Conservation (phyloP, 2,329 filamentous ascomycete genomes). For the Aspergillus sp. region DNA sequence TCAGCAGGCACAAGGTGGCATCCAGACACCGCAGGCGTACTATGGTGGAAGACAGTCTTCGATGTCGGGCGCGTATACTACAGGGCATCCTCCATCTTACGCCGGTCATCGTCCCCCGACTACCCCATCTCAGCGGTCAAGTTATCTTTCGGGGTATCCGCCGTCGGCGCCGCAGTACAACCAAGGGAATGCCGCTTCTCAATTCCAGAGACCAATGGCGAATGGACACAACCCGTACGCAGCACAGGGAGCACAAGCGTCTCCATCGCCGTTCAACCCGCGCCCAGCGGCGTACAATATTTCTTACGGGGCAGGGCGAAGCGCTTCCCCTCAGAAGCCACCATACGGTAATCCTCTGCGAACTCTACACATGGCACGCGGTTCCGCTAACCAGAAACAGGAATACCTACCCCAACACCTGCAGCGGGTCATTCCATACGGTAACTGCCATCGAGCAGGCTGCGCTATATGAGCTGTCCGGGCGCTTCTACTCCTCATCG, state of each 20-base stretch:
- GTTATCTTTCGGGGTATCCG: slow-evolving; percentile 27
- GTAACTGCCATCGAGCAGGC: too few relatives aligned
- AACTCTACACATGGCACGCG: slow-evolving; percentile 26
- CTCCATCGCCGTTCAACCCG: slow-evolving; percentile 26
- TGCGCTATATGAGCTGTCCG: too few relatives aligned
- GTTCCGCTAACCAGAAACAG: slow-evolving; percentile 19
- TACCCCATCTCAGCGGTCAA: slow-evolving; percentile 29
- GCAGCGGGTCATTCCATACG: slow-evolving; percentile 16
- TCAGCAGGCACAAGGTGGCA: slow-evolving; percentile 17
- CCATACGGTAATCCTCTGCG: slow-evolving; percentile 25
- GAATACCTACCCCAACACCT: slow-evolving; percentile 23
- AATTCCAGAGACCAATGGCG: slow-evolving; percentile 31
- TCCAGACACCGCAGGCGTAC: slow-evolving; percentile 22
- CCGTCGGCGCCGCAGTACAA: slow-evolving; percentile 25
- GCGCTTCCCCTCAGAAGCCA: slow-evolving; percentile 26
- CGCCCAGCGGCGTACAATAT: slow-evolving; percentile 23
- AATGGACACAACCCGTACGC: slow-evolving; percentile 28
- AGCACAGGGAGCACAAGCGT: slow-evolving; percentile 23
- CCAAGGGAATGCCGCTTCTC: slow-evolving; percentile 26
- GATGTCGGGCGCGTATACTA: slow-evolving; percentile 23
- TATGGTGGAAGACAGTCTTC: slow-evolving; percentile 23
- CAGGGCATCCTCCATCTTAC: slow-evolving; percentile 20
- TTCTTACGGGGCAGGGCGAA: slow-evolving; percentile 16
- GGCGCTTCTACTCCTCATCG: too few relatives aligned
- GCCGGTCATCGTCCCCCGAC: slow-evolving; percentile 22